A percentile compares a stretch with the other conserved stretches of the same genome.
These are phyloP conservation scores for Neofusicoccum sp. DNA, from an alignment of 2,329 filamentous ascomycete genomes.

Conservation along the genomic window DNA sequence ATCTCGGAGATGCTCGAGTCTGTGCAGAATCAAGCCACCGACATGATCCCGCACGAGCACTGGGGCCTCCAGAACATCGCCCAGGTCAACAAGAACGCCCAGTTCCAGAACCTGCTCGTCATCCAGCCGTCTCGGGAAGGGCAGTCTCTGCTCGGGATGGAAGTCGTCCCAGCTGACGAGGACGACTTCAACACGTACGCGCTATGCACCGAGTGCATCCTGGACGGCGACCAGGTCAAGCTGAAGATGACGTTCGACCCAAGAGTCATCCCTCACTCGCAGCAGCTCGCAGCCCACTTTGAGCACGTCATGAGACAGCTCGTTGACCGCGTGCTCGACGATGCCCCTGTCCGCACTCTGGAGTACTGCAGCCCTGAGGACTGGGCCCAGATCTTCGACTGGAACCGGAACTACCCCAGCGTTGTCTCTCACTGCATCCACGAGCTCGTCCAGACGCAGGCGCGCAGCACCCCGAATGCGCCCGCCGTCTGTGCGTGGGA, in stretches of 20 bases:
- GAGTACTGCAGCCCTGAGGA: conserved; percentile 3
- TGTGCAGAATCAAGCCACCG: background rate
- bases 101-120: conserved; percentile 11
- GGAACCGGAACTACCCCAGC: background rate
- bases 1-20: conserved; percentile 17
- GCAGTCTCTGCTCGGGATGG: conserved; percentile 14
- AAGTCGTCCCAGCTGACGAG: conserved; percentile 1
- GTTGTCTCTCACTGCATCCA: conserved; percentile 44
- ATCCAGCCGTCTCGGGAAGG: background rate
- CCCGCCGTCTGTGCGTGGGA: conserved; percentile 52
- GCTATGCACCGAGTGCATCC: conserved; percentile 21
- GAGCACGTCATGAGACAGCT: conserved; percentile 1
- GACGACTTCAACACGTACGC: conserved; percentile 6
- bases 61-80: background rate
- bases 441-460: conserved; percentile 39
- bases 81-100: background rate
- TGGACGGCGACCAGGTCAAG: background rate
- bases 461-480: conserved; percentile 31
- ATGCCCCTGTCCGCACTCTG: background rate
- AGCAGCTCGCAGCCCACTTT: conserved; percentile 2
- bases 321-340: conserved; percentile 1
- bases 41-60: background rate
- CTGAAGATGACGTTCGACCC: conserved; percentile 5
- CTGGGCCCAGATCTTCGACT: background rate
- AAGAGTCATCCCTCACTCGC: background rate